Evolutionary conservation across 306 rosid species (phyloP).

Genomic region (Pterocarpus santalinus): DNA sequence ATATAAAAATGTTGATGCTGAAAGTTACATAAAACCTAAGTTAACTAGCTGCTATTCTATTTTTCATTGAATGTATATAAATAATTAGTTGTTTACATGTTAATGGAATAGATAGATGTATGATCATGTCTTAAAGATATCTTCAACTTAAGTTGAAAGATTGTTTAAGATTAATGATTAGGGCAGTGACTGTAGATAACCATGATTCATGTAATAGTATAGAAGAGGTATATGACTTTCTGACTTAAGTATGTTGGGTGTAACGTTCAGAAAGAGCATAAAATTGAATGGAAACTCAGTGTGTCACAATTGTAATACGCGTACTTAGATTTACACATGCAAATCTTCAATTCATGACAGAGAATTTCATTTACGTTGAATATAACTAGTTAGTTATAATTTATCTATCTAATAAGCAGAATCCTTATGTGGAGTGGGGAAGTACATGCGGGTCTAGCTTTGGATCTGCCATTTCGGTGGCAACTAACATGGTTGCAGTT

Average conservation of each 20-base stretch:
- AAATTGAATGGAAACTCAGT: neutral
- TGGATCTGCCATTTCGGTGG: slow-evolving; percentile 73
- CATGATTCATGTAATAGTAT: neutral
- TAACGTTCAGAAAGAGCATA: neutral
- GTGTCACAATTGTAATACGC: neutral
- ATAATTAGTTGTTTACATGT: neutral
- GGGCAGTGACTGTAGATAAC: neutral
- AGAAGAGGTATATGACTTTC: neutral
- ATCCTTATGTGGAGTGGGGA: slow-evolving; percentile 61
- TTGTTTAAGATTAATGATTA: neutral
- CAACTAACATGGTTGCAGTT: slow-evolving; percentile 69
- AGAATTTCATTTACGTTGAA: neutral
- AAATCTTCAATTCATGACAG: neutral
- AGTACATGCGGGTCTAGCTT: slow-evolving; percentile 76
- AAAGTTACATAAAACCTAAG: neutral
- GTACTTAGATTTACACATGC: neutral
- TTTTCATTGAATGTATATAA: neutral
- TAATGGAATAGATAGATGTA: neutral
- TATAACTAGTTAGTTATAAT: neutral
- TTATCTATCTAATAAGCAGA: slow-evolving; percentile 47
- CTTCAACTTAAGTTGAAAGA: neutral
- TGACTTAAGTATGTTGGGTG: neutral
- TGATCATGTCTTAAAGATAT: neutral
- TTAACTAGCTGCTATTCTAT: neutral
- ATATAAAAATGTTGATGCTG: neutral